These are phyloP conservation scores for Rosa multiflora DNA, from an alignment of 306 rosid species.

Conservation along the genomic window DNA sequence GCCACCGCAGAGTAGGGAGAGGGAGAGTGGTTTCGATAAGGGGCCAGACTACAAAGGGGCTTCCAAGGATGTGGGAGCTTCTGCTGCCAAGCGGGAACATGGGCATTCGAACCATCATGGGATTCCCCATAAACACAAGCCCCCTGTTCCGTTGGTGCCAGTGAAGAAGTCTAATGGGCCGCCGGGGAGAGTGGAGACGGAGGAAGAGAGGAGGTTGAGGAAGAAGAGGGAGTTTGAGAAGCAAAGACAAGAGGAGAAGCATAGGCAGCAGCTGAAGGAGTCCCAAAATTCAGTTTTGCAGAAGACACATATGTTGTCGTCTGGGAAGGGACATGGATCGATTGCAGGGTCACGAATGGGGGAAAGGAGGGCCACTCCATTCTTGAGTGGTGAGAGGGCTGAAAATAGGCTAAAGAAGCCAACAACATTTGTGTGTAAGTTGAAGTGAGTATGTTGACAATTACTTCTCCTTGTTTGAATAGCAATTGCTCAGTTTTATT, in stretches of 20 bases:
- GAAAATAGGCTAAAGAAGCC: conserved; percentile 98
- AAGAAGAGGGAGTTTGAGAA: conserved; percentile 88
- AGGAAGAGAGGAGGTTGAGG: conserved; percentile 76
- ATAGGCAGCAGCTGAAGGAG: conserved; percentile 83
- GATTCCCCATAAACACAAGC: conserved; percentile 54
- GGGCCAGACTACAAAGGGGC: conserved; percentile 44
- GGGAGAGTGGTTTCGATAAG: conserved; percentile 44
- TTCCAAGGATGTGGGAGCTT: conserved; percentile 45
- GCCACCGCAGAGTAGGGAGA: conserved; percentile 36
- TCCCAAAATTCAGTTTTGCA: conserved; percentile 71
- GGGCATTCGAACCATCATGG: conserved; percentile 54
- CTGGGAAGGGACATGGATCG: conserved; percentile 86
- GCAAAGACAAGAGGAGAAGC: conserved; percentile 85
- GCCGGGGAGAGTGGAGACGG: conserved; percentile 68
- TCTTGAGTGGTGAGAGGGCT: conserved; percentile 78
- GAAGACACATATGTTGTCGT: conserved; percentile 64
- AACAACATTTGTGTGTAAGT: conserved; percentile 95
- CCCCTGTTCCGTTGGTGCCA: conserved; percentile 39
- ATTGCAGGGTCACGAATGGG: conserved; percentile 87
- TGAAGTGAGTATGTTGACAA: conserved; percentile 70
- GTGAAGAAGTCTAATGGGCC: conserved; percentile 56
- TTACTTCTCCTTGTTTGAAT: conserved; percentile 14
- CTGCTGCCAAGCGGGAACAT: conserved; percentile 53
- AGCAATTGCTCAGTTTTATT: not conserved
- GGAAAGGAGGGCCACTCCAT: conserved; percentile 68